These are phyloP conservation scores for Fusarium sp. DNA, from an alignment of 2,329 filamentous ascomycete genomes.

Conservation along the genomic window DNA sequence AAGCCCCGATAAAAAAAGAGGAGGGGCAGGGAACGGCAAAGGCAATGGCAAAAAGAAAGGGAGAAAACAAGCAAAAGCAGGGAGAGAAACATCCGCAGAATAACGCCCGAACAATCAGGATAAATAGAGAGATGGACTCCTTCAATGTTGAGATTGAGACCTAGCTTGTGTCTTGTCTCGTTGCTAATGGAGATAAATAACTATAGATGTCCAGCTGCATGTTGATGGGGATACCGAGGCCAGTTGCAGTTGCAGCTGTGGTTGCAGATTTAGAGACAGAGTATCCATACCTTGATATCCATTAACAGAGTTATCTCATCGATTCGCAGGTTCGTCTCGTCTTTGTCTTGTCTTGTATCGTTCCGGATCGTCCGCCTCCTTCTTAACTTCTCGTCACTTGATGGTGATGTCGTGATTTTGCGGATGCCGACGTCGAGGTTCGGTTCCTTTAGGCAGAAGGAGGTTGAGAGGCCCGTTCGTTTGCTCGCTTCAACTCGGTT, in stretches of 20 bases:
- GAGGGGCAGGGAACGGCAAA: slow-evolving; percentile 43
- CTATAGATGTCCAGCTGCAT: slow-evolving; percentile 25
- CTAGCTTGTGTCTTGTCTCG: slow-evolving; percentile 31
- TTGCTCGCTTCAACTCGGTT: slow-evolving; percentile 41
- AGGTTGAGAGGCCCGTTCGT: slow-evolving; percentile 37
- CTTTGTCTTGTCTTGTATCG: not conserved
- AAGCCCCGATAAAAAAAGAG: slow-evolving; percentile 45
- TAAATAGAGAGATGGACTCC: slow-evolving; percentile 14
- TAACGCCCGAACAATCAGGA: slow-evolving; percentile 18
- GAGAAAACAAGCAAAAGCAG: slow-evolving; percentile 30
- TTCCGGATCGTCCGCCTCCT: not conserved
- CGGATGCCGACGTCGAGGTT: slow-evolving; percentile 41
- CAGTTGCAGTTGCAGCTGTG: slow-evolving; percentile 6
- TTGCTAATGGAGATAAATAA: slow-evolving; percentile 36
- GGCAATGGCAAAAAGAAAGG: slow-evolving; percentile 26
- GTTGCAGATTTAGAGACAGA: slow-evolving; percentile 8
- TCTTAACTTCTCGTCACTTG: slow-evolving; percentile 6
- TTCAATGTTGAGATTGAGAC: slow-evolving; percentile 23
- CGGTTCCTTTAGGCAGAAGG: slow-evolving; percentile 46
- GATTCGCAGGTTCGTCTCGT: slow-evolving; percentile 21
- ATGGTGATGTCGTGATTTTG: slow-evolving; percentile 32
- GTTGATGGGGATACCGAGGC: slow-evolving; percentile 36
- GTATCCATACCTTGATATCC: slow-evolving; percentile 29
- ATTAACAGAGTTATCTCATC: slow-evolving; percentile 17
- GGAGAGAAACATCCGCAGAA: slow-evolving; percentile 30